phyloP scores from a whole-genome alignment of 208 protist genomes.

The Acanthamoeba culbertsoni region DNA sequence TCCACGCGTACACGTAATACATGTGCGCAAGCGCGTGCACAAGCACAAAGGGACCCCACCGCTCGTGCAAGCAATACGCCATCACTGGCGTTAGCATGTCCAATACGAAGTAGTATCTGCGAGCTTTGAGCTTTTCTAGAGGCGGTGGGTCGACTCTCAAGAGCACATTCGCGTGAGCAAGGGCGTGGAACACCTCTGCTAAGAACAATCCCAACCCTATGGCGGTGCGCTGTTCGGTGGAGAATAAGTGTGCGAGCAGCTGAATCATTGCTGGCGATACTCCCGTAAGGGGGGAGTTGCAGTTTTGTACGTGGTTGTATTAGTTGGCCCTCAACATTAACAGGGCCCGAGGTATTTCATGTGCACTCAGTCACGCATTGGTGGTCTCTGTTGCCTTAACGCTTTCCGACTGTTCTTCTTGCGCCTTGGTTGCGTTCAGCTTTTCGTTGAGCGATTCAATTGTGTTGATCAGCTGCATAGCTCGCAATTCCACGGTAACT shows the following conservation, averaged over 20 bases:
- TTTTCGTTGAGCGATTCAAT: slow-evolving; percentile 41
- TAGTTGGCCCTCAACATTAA: too few species aligned
- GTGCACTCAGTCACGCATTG: too few species aligned
- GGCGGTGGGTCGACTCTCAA: neutral
- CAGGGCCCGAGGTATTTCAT: too few species aligned
- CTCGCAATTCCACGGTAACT: slow-evolving; percentile 18
- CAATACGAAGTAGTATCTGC: slow-evolving; percentile 13
- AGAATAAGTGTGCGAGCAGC: neutral
- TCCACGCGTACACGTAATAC: neutral
- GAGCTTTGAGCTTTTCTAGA: neutral
- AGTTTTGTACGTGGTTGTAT: neutral
- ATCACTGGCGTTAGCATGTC: neutral
- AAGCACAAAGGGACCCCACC: neutral
- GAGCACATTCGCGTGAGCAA: neutral
- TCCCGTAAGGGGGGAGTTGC: too few species aligned
- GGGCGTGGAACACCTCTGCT: neutral
- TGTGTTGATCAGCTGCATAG: slow-evolving; percentile 25
- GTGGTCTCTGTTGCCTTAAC: too few species aligned
- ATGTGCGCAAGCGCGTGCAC: neutral
- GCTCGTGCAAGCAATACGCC: neutral
- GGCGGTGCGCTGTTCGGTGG: neutral
- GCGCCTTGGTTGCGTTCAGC: neutral
- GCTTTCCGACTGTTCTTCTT: too few species aligned
- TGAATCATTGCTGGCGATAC: neutral
- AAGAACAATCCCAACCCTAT: neutral